Evolutionary conservation across 2,329 filamentous ascomycete species (phyloP).

Genomic region (Nothomitra cinnamomea): DNA sequence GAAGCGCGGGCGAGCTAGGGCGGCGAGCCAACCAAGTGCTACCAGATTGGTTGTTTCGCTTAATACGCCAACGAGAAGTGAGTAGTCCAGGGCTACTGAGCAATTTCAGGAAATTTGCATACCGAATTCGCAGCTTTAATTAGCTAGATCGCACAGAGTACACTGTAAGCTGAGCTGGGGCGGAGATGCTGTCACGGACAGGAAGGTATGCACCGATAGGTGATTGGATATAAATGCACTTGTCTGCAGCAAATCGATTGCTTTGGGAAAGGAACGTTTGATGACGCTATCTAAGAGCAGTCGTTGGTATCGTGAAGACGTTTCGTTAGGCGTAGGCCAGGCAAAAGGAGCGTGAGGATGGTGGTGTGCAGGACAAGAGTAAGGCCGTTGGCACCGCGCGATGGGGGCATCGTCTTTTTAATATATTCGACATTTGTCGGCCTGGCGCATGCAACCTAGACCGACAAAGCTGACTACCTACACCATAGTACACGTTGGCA

Average conservation of each 20-base stretch:
- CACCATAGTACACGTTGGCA: too few relatives aligned
- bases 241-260: not conserved
- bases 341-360: not conserved
- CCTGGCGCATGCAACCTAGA: too few relatives aligned
- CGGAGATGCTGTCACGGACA: not conserved
- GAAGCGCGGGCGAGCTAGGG: not conserved
- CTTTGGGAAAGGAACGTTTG: not conserved
- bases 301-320: not conserved
- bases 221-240: not conserved
- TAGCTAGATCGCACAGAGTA: not conserved
- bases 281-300: not conserved
- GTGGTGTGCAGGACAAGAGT: not conserved
- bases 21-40: too few relatives aligned
- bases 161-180: too few relatives aligned
- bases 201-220: not conserved
- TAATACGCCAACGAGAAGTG: not conserved
- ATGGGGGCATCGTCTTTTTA: too few relatives aligned
- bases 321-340: not conserved
- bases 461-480: too few relatives aligned
- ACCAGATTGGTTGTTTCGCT: too few relatives aligned
- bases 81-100: not conserved
- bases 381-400: not conserved
- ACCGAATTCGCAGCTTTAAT: not conserved
- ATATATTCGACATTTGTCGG: too few relatives aligned
- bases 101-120: conserved; percentile 4